Evolutionary conservation across 768 basidiomycete genomes (phyloP).

Genomic region (Butyriboletus loyo): DNA sequence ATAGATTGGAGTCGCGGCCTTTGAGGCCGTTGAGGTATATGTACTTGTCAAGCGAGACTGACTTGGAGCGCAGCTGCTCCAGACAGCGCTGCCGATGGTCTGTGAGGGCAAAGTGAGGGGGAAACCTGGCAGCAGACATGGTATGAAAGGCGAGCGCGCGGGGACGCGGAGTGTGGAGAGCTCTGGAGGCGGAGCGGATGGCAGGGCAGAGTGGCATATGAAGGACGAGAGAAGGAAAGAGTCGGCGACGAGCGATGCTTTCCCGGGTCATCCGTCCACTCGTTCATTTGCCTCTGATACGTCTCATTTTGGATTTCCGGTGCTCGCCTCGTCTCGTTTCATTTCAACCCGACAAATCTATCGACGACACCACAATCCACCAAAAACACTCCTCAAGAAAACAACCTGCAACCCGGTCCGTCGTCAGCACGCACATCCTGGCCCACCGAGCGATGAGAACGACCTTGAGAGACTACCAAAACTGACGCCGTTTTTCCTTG

Average conservation of each 20-base stretch:
- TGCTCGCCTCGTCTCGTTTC: neutral
- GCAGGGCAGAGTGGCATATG: constrained; percentile 5
- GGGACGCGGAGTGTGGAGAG: neutral
- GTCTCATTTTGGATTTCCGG: neutral
- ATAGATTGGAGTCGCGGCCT: constrained; percentile 58
- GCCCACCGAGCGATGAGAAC: neutral
- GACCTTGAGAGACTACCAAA: constrained; percentile 54
- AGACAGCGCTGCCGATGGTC: constrained; percentile 58
- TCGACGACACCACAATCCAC: neutral
- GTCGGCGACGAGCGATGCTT: too few species aligned
- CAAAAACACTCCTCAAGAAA: neutral
- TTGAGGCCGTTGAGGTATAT: constrained; percentile 67
- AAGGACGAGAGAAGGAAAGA: neutral
- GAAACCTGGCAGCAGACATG: constrained; percentile 36
- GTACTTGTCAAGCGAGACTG: constrained; percentile 60
- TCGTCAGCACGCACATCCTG: neutral
- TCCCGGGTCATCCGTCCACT: neutral
- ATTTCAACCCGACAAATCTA: neutral
- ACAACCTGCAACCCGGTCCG: neutral
- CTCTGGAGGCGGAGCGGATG: neutral
- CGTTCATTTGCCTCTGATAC: neutral
- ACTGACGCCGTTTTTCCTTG: constrained; percentile 59
- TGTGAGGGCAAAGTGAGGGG: constrained; percentile 47
- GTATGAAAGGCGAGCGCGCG: constrained; percentile 13
- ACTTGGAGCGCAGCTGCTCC: constrained; percentile 55